phyloP scores from a whole-genome alignment of 179 eudicot species.

The Heliamphora pulchella region DNA sequence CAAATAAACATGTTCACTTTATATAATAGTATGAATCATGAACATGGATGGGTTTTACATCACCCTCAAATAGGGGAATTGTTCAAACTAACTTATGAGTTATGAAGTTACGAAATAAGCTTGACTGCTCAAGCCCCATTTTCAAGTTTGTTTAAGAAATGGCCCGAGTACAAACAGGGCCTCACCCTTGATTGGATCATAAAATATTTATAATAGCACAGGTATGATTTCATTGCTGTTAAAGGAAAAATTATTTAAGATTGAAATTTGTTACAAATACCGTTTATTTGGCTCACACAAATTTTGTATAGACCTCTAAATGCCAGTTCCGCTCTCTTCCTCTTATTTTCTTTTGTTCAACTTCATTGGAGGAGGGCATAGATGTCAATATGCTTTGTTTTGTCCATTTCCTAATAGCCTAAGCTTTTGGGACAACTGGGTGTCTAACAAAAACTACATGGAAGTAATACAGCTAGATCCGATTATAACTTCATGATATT shows the following conservation, averaged over 20 bases:
- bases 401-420: neutral
- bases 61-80: neutral
- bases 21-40: too few relatives aligned
- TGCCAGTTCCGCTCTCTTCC: neutral
- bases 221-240: neutral
- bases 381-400: neutral
- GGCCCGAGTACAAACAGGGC: neutral
- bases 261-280: neutral
- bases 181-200: neutral
- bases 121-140: neutral
- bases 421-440: neutral
- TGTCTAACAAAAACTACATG: neutral
- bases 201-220: neutral
- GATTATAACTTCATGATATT: neutral
- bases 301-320: too few relatives aligned
- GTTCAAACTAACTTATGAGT: slow-evolving; percentile 5
- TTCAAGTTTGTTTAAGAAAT: neutral
- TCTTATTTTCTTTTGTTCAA: neutral
- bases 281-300: too few relatives aligned
- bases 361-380: neutral
- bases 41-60: neutral
- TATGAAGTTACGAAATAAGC: neutral
- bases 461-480: neutral
- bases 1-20: too few relatives aligned
- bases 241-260: neutral